Percentiles rank a stretch among this genome's conserved stretches.
These are phyloP conservation scores for Pyrenophora graminea DNA, from an alignment of 2,329 filamentous ascomycete species.

Conservation along the genomic window DNA sequence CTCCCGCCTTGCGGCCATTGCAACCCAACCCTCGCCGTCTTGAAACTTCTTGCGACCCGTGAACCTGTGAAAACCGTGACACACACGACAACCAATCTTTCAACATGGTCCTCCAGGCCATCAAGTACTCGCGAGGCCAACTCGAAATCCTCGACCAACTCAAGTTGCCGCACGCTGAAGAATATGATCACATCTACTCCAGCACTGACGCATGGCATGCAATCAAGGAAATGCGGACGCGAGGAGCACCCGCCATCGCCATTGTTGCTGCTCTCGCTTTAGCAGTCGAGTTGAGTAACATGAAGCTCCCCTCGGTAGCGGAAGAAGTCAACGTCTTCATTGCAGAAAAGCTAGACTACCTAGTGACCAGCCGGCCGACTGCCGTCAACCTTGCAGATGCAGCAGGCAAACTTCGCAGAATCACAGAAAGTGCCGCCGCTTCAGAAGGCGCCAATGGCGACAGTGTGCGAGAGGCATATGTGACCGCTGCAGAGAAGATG, in stretches of 20 bases:
- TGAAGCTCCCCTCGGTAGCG: constrained; percentile 56
- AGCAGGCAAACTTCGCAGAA: constrained; percentile 74
- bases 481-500: constrained; percentile 82
- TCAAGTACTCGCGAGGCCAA: constrained; percentile 73
- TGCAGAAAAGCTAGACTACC: constrained; percentile 76
- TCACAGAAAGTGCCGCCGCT: constrained; percentile 59
- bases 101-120: constrained; percentile 69
- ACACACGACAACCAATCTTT: constrained; percentile 9
- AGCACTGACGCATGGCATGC: constrained; percentile 79
- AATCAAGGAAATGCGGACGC: constrained; percentile 78
- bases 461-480: constrained; percentile 70
- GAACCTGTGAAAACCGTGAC: constrained; percentile 1
- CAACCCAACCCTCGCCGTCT: constrained; percentile 28
- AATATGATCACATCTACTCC: constrained; percentile 73
- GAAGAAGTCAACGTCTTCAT: constrained; percentile 72
- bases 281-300: constrained; percentile 77
- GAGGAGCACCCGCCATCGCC: constrained; percentile 89
- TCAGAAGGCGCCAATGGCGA: constrained; percentile 52
- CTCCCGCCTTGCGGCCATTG: constrained; percentile 15
- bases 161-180: constrained; percentile 76
- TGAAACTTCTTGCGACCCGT: constrained; percentile 21
- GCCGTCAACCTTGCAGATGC: constrained; percentile 95
- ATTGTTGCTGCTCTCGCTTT: constrained; percentile 93
- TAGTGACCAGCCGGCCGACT: constrained; percentile 87
- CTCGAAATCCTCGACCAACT: constrained; percentile 82